These are phyloP conservation scores for Afroboletus lepidellus DNA, from an alignment of 1,284 basidiomycete genomes.

Conservation along the genomic window DNA sequence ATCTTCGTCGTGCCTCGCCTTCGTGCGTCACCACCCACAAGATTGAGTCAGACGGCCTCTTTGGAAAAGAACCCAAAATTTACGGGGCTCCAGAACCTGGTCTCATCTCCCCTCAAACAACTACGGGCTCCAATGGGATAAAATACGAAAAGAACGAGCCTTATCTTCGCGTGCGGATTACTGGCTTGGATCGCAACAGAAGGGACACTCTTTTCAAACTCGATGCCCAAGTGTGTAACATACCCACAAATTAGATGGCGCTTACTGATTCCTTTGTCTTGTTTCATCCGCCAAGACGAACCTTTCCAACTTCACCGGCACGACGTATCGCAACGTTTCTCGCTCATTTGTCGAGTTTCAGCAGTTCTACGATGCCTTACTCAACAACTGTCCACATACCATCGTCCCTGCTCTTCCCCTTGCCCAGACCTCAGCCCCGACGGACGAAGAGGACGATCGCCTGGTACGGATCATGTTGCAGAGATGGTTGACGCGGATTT, in stretches of 20 bases:
- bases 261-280: not conserved
- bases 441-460: conserved; percentile 94
- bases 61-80: conserved; percentile 76
- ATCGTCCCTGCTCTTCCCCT: conserved; percentile 90
- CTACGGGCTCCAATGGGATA: conserved; percentile 61
- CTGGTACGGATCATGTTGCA: conserved; percentile 91
- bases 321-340: conserved; percentile 87
- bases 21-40: conserved; percentile 43
- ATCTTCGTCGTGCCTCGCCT: conserved; percentile 44
- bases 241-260: not conserved
- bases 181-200: conserved; percentile 87
- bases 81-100: conserved; percentile 81
- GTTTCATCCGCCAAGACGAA: conserved; percentile 68
- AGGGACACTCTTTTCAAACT: conserved; percentile 89
- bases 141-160: conserved; percentile 74
- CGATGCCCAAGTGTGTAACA: conserved; percentile 78
- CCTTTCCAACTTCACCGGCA: conserved; percentile 84
- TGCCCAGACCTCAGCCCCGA: conserved; percentile 89
- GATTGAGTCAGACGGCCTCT: conserved; percentile 52
- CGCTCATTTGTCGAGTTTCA: conserved; percentile 91
- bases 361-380: conserved; percentile 80
- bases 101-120: conserved; percentile 69
- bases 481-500: conserved; percentile 87
- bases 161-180: conserved; percentile 84
- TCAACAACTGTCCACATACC: conserved; percentile 84